Percentiles rank a stretch among this genome's conserved stretches.
These are phyloP conservation scores for Quercus berberidifolia DNA, from an alignment of 306 rosid genomes.

Conservation along the genomic window DNA sequence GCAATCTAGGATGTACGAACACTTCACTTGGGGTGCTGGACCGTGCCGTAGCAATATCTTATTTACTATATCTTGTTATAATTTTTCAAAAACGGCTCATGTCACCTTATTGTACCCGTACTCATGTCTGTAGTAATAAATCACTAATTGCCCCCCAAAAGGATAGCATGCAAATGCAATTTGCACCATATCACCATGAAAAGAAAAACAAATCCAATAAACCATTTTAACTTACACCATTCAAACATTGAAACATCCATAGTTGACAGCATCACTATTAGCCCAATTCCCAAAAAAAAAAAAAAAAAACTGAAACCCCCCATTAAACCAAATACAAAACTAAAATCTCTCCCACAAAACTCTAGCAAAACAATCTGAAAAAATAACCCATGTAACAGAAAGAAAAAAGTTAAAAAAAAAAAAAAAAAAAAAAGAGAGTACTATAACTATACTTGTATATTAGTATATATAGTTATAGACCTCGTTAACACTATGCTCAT, in stretches of 20 bases:
- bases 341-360: neutral
- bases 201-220: neutral
- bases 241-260: neutral
- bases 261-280: neutral
- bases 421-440: neutral
- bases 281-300: neutral
- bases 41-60: no score
- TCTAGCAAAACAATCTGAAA: neutral
- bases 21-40: no score
- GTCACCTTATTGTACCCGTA: no score
- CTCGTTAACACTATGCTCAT: neutral
- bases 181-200: neutral
- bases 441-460: neutral
- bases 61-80: no score
- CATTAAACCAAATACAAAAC: neutral
- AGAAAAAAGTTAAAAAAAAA: neutral
- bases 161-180: neutral
- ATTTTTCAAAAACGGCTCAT: no score
- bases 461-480: neutral
- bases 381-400: neutral
- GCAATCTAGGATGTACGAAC: neutral
- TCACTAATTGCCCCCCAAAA: neutral
- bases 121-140: neutral
- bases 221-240: neutral
- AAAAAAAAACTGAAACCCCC: no score